Conservation (phyloP, 2,329 filamentous ascomycete species). For the Ramularia endophylla region DNA sequence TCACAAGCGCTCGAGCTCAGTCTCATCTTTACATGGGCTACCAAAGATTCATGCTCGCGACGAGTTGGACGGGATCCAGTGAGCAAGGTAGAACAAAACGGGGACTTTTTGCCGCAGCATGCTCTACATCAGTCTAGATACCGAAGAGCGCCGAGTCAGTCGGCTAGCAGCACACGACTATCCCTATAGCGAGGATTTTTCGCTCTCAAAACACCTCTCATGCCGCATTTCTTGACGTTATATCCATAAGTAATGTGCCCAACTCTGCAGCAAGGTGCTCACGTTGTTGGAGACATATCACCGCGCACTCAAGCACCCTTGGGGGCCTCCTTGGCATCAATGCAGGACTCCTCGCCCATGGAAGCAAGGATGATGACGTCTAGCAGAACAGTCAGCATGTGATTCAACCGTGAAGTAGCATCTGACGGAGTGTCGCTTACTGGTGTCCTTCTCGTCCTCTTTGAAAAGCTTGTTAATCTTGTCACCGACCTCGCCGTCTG, state of each 20-base stretch:
- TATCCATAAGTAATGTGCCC: constrained; percentile 17
- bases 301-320: constrained; percentile 24
- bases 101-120: constrained; percentile 11
- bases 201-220: constrained; percentile 21
- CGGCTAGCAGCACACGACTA: constrained; percentile 21
- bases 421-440: constrained; percentile 52
- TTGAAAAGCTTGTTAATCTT: constrained; percentile 78
- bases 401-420: not conserved
- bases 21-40: no score
- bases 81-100: not conserved
- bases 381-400: constrained; percentile 33
- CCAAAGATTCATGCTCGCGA: no score
- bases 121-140: constrained; percentile 20
- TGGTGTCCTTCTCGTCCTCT: constrained; percentile 83
- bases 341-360: constrained; percentile 90
- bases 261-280: constrained; percentile 11
- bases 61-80: no score
- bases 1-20: no score
- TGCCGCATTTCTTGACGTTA: constrained; percentile 22
- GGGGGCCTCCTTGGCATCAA: constrained; percentile 93
- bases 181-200: constrained; percentile 17
- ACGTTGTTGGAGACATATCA: constrained; percentile 10
- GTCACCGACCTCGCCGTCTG: constrained; percentile 81
- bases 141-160: constrained; percentile 14
- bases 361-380: constrained; percentile 88